phyloP scores from a whole-genome alignment of 2,329 filamentous ascomycete genomes.

The Botrytis paeoniae region DNA sequence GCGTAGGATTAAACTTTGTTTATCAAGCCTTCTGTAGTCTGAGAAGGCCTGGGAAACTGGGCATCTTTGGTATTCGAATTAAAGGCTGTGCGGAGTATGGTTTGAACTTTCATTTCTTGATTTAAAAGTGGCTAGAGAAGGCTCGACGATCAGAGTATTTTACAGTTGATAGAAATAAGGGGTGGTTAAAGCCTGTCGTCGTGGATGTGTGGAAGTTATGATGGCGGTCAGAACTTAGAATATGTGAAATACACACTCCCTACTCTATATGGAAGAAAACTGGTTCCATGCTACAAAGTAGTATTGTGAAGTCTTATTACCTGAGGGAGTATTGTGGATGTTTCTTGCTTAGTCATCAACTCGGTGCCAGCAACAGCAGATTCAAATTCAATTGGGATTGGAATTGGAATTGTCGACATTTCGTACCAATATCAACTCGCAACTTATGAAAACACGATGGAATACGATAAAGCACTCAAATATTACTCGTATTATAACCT shows the following conservation, averaged over 20 bases:
- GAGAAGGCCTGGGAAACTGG: not conserved
- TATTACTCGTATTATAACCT: no score
- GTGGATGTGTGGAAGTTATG: not conserved
- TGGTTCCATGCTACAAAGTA: not conserved
- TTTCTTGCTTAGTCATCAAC: not conserved
- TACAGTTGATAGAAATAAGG: not conserved
- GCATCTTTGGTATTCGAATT: not conserved
- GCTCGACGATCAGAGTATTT: not conserved
- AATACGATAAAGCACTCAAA: no score
- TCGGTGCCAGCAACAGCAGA: no score
- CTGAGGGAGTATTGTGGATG: not conserved
- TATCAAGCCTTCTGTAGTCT: not conserved
- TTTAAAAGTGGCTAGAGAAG: no score
- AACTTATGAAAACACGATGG: no score
- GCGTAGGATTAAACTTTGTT: no score
- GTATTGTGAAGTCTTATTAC: not conserved
- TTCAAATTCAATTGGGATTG: no score
- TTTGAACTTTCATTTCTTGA: not conserved
- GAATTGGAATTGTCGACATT: no score
- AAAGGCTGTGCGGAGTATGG: not conserved
- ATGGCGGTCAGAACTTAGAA: not conserved
- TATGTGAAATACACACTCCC: no score
- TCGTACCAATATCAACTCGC: no score
- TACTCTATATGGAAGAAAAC: not conserved
- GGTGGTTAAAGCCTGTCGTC: not conserved